Conservation (phyloP, 495 filamentous ascomycete genomes). For the Podospora comata region DNA sequence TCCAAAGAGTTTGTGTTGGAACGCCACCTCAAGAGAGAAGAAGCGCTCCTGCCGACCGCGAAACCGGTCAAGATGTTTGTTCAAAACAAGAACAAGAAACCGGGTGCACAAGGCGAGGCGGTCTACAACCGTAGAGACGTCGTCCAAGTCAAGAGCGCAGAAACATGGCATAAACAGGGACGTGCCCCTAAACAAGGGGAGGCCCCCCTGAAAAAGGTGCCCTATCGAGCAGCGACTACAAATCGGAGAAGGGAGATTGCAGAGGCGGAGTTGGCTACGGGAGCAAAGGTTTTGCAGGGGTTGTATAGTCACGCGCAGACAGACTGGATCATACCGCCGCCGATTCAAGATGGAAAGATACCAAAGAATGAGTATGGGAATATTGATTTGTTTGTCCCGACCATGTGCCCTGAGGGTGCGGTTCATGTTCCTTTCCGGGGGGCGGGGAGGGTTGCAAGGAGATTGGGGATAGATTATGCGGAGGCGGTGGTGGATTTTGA, state of each 20-base stretch:
- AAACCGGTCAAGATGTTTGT: constrained; percentile 68
- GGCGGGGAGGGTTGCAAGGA: constrained; percentile 73
- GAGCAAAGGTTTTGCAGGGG: constrained; percentile 80
- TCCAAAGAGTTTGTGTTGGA: constrained; percentile 81
- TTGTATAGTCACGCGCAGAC: constrained; percentile 85
- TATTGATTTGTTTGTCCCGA: constrained; percentile 90
- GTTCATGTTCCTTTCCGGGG: constrained; percentile 78
- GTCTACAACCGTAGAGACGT: constrained; percentile 81
- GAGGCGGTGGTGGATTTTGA: constrained; percentile 97
- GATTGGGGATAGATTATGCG: constrained; percentile 81
- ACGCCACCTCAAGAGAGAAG: constrained; percentile 86
- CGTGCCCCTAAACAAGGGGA: constrained; percentile 66
- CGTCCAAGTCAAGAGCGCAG: constrained; percentile 79
- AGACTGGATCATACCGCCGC: constrained; percentile 86
- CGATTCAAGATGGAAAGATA: constrained; percentile 76
- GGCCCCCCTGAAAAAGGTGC: constrained; percentile 78
- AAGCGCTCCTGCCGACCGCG: constrained; percentile 72
- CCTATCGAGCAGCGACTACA: constrained; percentile 85
- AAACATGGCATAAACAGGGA: constrained; percentile 98
- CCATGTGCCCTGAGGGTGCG: constrained; percentile 86
- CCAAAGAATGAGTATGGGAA: constrained; percentile 96
- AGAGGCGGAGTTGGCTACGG: constrained; percentile 70
- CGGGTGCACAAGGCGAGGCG: constrained; percentile 67
- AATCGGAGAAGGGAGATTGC: constrained; percentile 87
- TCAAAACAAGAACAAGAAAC: constrained; percentile 51